Evolutionary conservation across 768 basidiomycete genomes (phyloP), one percentile per base, ranked within the genome.

Genomic region (Kockovaella imperatae): DNA sequence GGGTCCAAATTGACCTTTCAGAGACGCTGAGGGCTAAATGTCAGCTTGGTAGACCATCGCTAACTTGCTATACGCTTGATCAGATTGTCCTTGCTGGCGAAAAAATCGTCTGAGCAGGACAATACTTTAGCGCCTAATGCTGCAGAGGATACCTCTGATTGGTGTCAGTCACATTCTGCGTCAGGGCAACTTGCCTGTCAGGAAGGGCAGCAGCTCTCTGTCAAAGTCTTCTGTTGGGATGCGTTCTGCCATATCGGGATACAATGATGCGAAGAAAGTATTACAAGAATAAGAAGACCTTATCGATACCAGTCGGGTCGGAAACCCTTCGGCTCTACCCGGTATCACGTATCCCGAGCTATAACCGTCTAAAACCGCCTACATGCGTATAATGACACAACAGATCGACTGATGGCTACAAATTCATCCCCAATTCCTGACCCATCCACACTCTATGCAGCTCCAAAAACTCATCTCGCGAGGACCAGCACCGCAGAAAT

Each of bases 1-100:
- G 2, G 89, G 86, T 5, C 93, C 93, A 60, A 90, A 99, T 58
- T 90, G 87, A n/a, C 95, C 95, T 71, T 91, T 90, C 66, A 95
- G 72, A 56, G 83, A 87, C 3, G 77, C 79, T 20, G 91, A 81
- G 5, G 91, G 85, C 90, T 95, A 55, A 13, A 24, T 18, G 42
- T 21, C 14, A 46, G 5, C 15, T 34, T 35, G 4, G 35, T 13
- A 11, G 8, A 44, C 6, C 26, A 24, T 21, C 14, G 21, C 23
- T 14, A 32, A 65, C 78, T 60, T 53, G 87, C 91, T 73, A 83
- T 82, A 35, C 86, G 83, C 41, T 85, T 77, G 45, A 99, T 76
- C 21, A 99, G 75, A 73, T 93, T 82, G 54, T 72, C 78, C 0
- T 86, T 89, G 58, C 83, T 80, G 8, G 87, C 89, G 63, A 99